Conservation (phyloP, 305 asterid genomes). For the Fraxinus xanthoxyloides region DNA sequence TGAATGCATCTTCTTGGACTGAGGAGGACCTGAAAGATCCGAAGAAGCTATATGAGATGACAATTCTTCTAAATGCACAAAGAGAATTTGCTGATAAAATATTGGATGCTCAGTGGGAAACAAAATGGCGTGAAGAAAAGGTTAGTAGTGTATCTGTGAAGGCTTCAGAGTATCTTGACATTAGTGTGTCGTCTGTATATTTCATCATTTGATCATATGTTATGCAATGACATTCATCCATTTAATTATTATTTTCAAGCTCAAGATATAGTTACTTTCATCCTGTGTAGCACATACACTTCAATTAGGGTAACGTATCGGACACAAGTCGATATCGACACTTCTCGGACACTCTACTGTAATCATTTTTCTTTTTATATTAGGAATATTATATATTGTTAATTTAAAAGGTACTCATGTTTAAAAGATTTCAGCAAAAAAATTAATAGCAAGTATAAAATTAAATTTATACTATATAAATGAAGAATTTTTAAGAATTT, state of each 20-base stretch:
- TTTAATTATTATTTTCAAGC: not conserved
- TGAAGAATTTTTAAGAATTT: too few species aligned
- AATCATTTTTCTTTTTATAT: too few species aligned
- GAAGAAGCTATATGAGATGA: constrained; percentile 79
- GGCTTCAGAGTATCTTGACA: not conserved
- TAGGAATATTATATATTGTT: too few species aligned
- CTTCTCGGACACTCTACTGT: too few species aligned
- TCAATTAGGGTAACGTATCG: too few species aligned
- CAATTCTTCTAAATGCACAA: constrained; percentile 89
- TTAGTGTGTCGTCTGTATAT: not conserved
- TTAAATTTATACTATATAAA: too few species aligned
- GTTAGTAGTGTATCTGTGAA: constrained; percentile 25
- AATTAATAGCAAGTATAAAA: too few species aligned
- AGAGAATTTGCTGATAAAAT: constrained; percentile 78
- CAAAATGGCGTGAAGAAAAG: constrained; percentile 92
- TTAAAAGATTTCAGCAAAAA: too few species aligned
- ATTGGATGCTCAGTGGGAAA: constrained; percentile 91
- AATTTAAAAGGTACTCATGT: too few species aligned
- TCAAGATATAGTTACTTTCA: not conserved
- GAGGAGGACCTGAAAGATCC: constrained; percentile 89
- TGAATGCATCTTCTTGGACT: constrained; percentile 77
- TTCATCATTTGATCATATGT: not conserved
- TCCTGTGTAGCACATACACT: too few species aligned
- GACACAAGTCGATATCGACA: too few species aligned
- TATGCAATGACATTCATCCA: not conserved